Evolutionary conservation across 2,329 filamentous ascomycete genomes (phyloP).

Genomic region (Neofusicoccum cordaticola): DNA sequence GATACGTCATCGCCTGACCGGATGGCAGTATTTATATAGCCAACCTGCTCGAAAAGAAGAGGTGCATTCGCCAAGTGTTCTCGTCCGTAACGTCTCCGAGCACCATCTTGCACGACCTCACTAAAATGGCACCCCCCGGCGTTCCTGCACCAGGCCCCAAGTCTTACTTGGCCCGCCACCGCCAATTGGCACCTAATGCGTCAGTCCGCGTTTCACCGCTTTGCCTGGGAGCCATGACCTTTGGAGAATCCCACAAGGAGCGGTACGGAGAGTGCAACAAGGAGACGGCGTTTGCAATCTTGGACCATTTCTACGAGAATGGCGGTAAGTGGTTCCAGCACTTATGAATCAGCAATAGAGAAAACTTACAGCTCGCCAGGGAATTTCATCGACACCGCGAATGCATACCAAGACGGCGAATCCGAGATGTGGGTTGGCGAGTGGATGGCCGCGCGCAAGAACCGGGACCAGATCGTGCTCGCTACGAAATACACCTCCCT

Average conservation of each 20-base stretch:
- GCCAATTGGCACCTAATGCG: conserved; percentile 51
- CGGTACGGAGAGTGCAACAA: conserved; percentile 37
- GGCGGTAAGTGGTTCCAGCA: conserved; percentile 32
- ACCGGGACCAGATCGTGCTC: conserved; percentile 41
- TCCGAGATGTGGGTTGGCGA: conserved; percentile 45
- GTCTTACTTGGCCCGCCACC: conserved; percentile 50
- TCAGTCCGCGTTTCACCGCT: conserved; percentile 54
- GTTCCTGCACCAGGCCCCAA: conserved; percentile 26
- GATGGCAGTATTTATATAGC: no score
- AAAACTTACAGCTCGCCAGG: conserved; percentile 26
- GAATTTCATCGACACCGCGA: conserved; percentile 59
- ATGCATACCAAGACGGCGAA: conserved; percentile 32
- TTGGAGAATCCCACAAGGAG: conserved; percentile 47
- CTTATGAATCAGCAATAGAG: no score
- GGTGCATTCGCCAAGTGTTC: not conserved
- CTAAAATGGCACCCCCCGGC: not conserved
- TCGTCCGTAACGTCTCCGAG: not conserved
- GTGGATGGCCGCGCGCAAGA: conserved; percentile 38
- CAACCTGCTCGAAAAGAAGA: no score
- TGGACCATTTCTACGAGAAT: conserved; percentile 63
- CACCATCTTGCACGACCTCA: not conserved
- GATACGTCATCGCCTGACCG: no score
- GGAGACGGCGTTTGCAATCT: conserved; percentile 59
- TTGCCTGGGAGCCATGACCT: conserved; percentile 56
- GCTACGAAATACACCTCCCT: conserved; percentile 39